These are phyloP conservation scores for Epithele typhae DNA, from an alignment of 768 basidiomycete species.

Conservation along the genomic window DNA sequence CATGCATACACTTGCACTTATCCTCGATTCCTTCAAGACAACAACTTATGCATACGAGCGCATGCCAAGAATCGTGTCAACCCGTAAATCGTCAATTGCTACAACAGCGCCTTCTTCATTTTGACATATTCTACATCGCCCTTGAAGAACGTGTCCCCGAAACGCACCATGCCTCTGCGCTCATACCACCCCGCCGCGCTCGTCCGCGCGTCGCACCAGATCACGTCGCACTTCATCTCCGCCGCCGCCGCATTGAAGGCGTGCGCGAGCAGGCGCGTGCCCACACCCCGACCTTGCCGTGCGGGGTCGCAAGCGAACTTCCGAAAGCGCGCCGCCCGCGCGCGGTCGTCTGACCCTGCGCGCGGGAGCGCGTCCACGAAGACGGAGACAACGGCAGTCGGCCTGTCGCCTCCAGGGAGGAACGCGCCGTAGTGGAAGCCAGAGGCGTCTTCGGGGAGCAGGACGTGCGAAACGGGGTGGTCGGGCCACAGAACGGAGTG, in stretches of 20 bases:
- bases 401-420: conserved; percentile 25
- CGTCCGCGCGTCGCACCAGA: conserved; percentile 59
- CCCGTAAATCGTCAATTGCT: not conserved
- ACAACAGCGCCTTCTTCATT: conserved; percentile 36
- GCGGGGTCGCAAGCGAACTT: conserved; percentile 55
- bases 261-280: conserved; percentile 42
- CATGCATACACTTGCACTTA: too few species aligned
- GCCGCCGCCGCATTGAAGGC: conserved; percentile 35
- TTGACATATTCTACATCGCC: conserved; percentile 50
- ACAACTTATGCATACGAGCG: too few species aligned
- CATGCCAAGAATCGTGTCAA: not conserved
- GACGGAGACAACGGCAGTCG: conserved; percentile 28
- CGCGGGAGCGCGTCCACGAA: not conserved
- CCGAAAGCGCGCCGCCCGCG: conserved; percentile 40
- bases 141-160: conserved; percentile 52
- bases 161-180: conserved; percentile 44
- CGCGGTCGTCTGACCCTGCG: too few species aligned
- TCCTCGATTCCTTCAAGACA: too few species aligned
- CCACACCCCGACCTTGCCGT: conserved; percentile 52
- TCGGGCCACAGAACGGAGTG: conserved; percentile 58
- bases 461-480: conserved; percentile 42
- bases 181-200: conserved; percentile 46
- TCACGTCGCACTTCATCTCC: conserved; percentile 35
- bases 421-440: conserved; percentile 58
- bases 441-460: conserved; percentile 45